A percentile compares a stretch with the other conserved stretches of the same genome.
These are phyloP conservation scores for Sporothrix globosa DNA, from an alignment of 2,329 filamentous ascomycete species.

Conservation along the genomic window DNA sequence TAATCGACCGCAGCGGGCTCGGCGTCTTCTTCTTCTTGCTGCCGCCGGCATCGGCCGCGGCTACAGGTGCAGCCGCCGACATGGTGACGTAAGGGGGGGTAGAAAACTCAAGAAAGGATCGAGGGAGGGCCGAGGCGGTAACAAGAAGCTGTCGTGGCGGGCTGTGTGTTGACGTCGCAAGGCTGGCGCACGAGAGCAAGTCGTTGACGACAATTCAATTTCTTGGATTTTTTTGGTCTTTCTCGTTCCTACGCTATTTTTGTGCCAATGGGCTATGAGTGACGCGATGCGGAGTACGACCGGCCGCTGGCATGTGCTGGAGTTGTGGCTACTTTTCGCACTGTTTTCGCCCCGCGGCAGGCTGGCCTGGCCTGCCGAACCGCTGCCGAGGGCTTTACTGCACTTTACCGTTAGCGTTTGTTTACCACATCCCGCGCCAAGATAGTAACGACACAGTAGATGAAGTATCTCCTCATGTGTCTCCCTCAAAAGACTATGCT, in stretches of 20 bases:
- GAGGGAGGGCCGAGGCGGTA: neutral
- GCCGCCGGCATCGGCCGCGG: slow-evolving; percentile 30
- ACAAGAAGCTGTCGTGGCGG: neutral
- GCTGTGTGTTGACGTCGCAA: neutral
- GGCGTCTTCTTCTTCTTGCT: slow-evolving; percentile 56
- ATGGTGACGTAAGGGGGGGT: neutral
- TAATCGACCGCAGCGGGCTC: slow-evolving; percentile 82
- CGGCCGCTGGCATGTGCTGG: neutral
- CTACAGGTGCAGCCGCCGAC: slow-evolving; percentile 20
- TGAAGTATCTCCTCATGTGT: too few species aligned
- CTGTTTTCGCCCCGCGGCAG: slow-evolving; percentile 54
- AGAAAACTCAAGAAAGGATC: neutral
- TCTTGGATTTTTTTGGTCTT: neutral
- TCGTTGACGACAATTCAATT: neutral
- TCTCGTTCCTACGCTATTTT: slow-evolving; percentile 20
- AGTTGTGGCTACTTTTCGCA: neutral
- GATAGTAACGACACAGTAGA: neutral
- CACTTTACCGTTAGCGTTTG: slow-evolving; percentile 3
- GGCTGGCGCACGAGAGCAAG: neutral
- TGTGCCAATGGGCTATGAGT: neutral
- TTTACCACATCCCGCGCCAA: neutral
- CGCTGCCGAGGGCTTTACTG: slow-evolving; percentile 10
- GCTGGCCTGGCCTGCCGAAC: slow-evolving; percentile 39
- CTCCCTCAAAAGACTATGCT: too few species aligned
- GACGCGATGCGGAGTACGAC: slow-evolving; percentile 21